Percentiles rank a stretch among this genome's conserved stretches.
Conservation (phyloP, 129 eudicot species). For the Oenanthe sinensis region DNA sequence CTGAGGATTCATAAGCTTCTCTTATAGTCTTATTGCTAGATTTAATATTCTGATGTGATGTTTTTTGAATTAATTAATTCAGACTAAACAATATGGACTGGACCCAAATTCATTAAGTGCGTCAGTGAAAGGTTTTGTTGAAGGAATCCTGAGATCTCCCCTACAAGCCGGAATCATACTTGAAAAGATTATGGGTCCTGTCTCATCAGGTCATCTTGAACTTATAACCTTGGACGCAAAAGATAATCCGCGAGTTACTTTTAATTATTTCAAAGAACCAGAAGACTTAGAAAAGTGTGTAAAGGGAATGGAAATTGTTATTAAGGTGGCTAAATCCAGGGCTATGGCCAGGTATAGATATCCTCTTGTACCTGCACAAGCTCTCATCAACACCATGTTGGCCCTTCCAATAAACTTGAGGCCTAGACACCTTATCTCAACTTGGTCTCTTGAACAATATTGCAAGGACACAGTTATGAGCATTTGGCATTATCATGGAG, state of each 20-base stretch:
- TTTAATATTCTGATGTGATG: not conserved
- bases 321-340: conserved; percentile 46
- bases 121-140: not conserved
- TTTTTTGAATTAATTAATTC: conserved; percentile 6
- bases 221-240: conserved; percentile 40
- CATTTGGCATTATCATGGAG: conserved; percentile 98
- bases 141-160: not conserved
- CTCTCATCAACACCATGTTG: conserved; percentile 25
- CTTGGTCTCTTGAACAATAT: conserved; percentile 37
- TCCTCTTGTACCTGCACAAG: conserved; percentile 33
- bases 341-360: conserved; percentile 38
- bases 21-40: not conserved
- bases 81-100: conserved; percentile 17
- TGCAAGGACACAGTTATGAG: conserved; percentile 81
- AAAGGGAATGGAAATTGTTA: conserved; percentile 50
- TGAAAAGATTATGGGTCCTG: conserved; percentile 65
- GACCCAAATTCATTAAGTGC: conserved; percentile 6
- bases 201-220: conserved; percentile 45
- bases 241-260: conserved; percentile 65
- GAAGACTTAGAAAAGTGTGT: conserved; percentile 67
- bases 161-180: conserved; percentile 54
- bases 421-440: conserved; percentile 24
- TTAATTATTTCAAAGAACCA: conserved; percentile 64
- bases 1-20: not conserved
- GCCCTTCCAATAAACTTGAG: conserved; percentile 52